These are phyloP conservation scores for Glycine soja DNA, from an alignment of 306 rosid species.

Conservation along the genomic window DNA sequence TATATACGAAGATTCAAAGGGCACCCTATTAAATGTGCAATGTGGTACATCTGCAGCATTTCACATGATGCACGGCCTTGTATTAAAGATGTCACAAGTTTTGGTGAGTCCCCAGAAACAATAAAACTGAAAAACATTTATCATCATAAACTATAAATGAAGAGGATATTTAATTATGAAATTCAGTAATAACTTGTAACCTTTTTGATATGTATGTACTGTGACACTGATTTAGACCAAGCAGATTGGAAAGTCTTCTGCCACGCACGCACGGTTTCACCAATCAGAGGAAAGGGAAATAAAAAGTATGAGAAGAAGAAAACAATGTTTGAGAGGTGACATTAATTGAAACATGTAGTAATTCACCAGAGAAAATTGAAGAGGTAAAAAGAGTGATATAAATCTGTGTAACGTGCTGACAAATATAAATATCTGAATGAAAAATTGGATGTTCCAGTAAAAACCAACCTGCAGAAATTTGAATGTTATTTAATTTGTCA, in stretches of 20 bases:
- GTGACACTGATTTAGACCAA: constrained; percentile 34
- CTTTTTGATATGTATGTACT: constrained; percentile 6
- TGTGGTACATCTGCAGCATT: constrained; percentile 56
- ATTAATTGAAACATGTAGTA: constrained; percentile 39
- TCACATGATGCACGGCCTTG: constrained; percentile 90
- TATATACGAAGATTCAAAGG: constrained; percentile 36
- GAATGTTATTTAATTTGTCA: constrained; percentile 18
- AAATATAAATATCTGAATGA: background rate
- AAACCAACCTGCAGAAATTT: constrained; percentile 2
- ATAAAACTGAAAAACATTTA: background rate
- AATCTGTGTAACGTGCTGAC: background rate
- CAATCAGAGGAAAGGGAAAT: constrained; percentile 26
- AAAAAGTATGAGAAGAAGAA: background rate
- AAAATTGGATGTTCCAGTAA: background rate
- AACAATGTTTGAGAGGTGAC: constrained; percentile 31
- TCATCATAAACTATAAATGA: constrained; percentile 45
- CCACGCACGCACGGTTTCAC: constrained; percentile 19
- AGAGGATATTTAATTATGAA: constrained; percentile 30
- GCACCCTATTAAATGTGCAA: constrained; percentile 64
- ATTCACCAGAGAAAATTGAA: constrained; percentile 40
- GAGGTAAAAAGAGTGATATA: background rate
- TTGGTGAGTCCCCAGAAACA: constrained; percentile 51
- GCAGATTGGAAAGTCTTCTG: constrained; percentile 44
- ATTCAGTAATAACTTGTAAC: constrained; percentile 31
- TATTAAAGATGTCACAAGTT: constrained; percentile 75